phyloP scores from a whole-genome alignment of 345 rosid genomes.

The Rhodomyrtus tomentosa region DNA sequence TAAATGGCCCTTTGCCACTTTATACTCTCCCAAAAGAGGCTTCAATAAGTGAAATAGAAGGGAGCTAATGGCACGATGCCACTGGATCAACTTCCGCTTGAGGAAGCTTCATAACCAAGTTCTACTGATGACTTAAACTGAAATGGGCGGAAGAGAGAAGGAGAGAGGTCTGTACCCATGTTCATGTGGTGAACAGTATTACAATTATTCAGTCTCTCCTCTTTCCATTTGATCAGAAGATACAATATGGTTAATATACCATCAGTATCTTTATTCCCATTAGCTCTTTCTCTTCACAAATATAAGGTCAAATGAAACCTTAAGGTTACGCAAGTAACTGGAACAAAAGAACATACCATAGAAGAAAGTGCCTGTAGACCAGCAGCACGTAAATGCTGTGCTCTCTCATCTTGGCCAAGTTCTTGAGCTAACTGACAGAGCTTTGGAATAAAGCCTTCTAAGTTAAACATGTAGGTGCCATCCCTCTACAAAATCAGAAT shows the following conservation, averaged over 20 bases:
- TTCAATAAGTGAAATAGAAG: background rate
- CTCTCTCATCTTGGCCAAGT: slow-evolving; percentile 65
- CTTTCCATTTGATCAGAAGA: background rate
- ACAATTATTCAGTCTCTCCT: background rate
- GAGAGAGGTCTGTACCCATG: background rate
- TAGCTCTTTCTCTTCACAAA: background rate
- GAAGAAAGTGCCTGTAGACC: slow-evolving; percentile 89
- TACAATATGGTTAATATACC: background rate
- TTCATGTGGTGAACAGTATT: background rate
- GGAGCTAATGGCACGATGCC: background rate
- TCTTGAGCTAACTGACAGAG: slow-evolving; percentile 78
- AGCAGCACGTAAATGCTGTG: slow-evolving; percentile 44
- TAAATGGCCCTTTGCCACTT: background rate
- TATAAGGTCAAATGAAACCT: background rate
- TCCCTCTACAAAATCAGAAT: slow-evolving; percentile 54
- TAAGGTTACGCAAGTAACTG: background rate
- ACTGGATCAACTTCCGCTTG: background rate
- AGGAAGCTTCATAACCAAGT: background rate
- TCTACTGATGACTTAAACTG: background rate
- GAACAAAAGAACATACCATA: slow-evolving; percentile 41
- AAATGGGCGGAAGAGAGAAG: background rate
- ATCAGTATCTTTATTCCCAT: background rate
- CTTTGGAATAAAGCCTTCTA: slow-evolving; percentile 85
- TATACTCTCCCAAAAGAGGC: background rate
- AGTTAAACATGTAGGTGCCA: slow-evolving; percentile 74